Conservation (phyloP, 108 stramenopile species). For the Nannochloropsis salina region DNA sequence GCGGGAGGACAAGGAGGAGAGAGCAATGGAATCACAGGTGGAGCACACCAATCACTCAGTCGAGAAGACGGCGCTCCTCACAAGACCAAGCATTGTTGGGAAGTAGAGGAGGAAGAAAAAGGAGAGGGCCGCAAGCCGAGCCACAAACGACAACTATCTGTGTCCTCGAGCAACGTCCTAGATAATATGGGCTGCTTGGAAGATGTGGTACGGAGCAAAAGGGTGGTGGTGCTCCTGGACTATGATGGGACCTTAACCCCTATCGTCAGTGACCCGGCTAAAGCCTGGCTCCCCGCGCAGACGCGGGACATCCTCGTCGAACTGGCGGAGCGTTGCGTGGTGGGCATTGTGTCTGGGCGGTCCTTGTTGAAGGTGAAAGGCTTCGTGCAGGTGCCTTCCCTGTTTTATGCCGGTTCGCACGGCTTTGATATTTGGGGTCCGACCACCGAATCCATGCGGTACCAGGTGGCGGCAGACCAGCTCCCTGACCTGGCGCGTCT, state of each 20-base stretch:
- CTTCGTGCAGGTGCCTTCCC: conserved; percentile 40
- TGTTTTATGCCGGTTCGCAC: conserved; percentile 46
- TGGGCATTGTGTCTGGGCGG: conserved; percentile 44
- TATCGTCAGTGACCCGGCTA: conserved; percentile 41
- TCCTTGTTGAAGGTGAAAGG: conserved; percentile 34
- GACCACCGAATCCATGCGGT: conserved; percentile 28
- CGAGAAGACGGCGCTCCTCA: not conserved
- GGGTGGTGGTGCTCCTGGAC: conserved; percentile 37
- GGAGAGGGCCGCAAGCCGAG: conserved; percentile 26
- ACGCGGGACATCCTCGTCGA: conserved; percentile 32
- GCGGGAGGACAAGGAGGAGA: not conserved
- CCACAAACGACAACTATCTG: conserved; percentile 27
- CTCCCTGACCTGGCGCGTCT: conserved; percentile 30
- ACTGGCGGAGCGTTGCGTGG: conserved; percentile 38
- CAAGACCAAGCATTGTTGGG: conserved; percentile 6
- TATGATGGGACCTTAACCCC: conserved; percentile 47
- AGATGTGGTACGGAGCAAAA: conserved; percentile 19
- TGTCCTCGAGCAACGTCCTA: conserved; percentile 33
- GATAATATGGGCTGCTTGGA: conserved; percentile 19
- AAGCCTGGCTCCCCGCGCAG: conserved; percentile 34
- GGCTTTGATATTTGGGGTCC: conserved; percentile 46
- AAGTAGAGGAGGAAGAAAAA: conserved; percentile 24
- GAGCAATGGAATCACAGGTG: not conserved
- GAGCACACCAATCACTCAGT: not conserved
- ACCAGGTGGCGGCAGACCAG: conserved; percentile 42